These are phyloP conservation scores for Sporothrix schenckii DNA, from an alignment of 2,329 filamentous ascomycete species.

Conservation along the genomic window DNA sequence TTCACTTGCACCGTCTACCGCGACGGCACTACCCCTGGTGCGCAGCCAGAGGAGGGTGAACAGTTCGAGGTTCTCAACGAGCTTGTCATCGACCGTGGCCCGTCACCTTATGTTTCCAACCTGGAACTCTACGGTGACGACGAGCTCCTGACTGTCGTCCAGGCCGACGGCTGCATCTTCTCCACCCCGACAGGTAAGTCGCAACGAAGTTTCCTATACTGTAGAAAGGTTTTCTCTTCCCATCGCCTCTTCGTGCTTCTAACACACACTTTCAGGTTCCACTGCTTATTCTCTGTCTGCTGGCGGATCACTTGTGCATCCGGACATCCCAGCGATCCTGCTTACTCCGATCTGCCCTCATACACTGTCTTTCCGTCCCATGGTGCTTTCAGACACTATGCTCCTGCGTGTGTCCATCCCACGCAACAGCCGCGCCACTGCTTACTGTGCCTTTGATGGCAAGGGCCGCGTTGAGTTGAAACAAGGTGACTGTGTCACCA, in stretches of 20 bases:
- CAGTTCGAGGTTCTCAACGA: slow-evolving; percentile 98
- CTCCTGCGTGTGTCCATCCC: slow-evolving; percentile 88
- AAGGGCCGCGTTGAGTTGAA: slow-evolving; percentile 92
- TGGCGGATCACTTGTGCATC: slow-evolving; percentile 92
- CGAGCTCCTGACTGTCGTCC: slow-evolving; percentile 90
- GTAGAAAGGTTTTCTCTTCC: not conserved
- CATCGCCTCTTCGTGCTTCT: not conserved
- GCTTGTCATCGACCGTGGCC: slow-evolving; percentile 95
- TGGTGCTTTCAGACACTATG: slow-evolving; percentile 96
- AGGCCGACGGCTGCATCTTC: slow-evolving; percentile 97
- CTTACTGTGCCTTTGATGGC: slow-evolving; percentile 96
- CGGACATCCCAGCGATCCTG: slow-evolving; percentile 93
- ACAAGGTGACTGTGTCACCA: slow-evolving; percentile 93
- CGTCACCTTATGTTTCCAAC: slow-evolving; percentile 95
- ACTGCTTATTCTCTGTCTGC: slow-evolving; percentile 97
- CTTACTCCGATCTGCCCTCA: slow-evolving; percentile 97
- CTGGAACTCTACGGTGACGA: slow-evolving; percentile 95
- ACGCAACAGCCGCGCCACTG: slow-evolving; percentile 80
- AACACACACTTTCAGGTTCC: slow-evolving; percentile 54
- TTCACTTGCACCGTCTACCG: slow-evolving; percentile 98
- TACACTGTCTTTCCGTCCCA: slow-evolving; percentile 93
- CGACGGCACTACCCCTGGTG: slow-evolving; percentile 49
- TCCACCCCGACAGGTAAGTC: slow-evolving; percentile 80
- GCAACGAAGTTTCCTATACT: not conserved
- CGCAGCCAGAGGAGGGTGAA: slow-evolving; percentile 79